A percentile compares a stretch with the other conserved stretches of the same genome.
Evolutionary conservation across 768 basidiomycete species (phyloP).

Genomic region (Macrolepiota albuminosa): DNA sequence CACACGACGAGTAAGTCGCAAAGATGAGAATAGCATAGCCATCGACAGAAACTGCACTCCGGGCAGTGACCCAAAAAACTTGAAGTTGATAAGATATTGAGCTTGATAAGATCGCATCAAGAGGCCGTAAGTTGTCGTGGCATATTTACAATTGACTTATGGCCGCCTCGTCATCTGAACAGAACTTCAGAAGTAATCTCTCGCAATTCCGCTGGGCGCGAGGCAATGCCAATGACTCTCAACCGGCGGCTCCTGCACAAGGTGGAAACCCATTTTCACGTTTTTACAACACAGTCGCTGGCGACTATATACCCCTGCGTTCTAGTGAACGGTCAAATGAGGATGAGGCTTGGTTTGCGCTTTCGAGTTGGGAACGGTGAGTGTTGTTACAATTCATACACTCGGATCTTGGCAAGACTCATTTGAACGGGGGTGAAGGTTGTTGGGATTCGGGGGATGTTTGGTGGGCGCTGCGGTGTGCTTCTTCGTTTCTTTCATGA

Average conservation of each 20-base stretch:
- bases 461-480: slow-evolving; percentile 88
- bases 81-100: not conserved
- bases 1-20: not conserved
- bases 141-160: slow-evolving; percentile 11
- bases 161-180: slow-evolving; percentile 41
- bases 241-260: slow-evolving; percentile 26
- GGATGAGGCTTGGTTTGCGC: slow-evolving; percentile 92
- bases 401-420: not conserved
- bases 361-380: slow-evolving; percentile 91
- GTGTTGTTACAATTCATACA: slow-evolving; percentile 5
- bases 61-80: too few relatives aligned
- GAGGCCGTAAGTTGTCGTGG: slow-evolving; percentile 6
- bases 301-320: slow-evolving; percentile 84
- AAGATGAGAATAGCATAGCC: not conserved
- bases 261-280: slow-evolving; percentile 70
- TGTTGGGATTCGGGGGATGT: slow-evolving; percentile 89
- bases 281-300: slow-evolving; percentile 82
- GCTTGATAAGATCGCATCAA: not conserved
- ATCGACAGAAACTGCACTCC: not conserved
- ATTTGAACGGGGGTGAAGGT: slow-evolving; percentile 33
- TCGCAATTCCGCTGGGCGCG: slow-evolving; percentile 87
- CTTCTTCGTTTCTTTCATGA: slow-evolving; percentile 88
- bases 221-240: slow-evolving; percentile 62
- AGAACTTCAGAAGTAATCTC: slow-evolving; percentile 67
- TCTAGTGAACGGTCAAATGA: slow-evolving; percentile 83